Base-by-base conservation (phyloP, 2,329 filamentous ascomycete genomes). In the Colletotrichum agaves region DNA sequence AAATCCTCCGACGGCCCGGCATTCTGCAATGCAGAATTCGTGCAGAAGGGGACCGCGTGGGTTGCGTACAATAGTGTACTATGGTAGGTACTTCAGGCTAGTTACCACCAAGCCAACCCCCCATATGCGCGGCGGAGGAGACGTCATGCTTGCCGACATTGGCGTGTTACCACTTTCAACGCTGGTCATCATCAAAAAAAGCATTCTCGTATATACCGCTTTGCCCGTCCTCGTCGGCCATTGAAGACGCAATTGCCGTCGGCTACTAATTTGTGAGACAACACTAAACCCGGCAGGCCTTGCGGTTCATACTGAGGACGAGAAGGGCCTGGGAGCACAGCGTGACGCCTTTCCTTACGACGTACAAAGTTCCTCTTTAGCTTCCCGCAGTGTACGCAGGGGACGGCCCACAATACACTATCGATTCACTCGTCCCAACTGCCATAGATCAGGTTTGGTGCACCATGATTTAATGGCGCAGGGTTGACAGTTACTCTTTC, bases 341-440 rank as follows among this genome's bases (percentile, higher is more conserved):
- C 47, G 21, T 17, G 33, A 27, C n/a, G 21, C 21, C 60, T 27
- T 43, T 23, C 49, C n/a, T n/a, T 15, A 41, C n/a, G 49, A 33
- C 61, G 44, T 19, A 61, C 62, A 69, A 57, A 66, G 56, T 69
- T 67, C 10, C 19, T 60, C 35, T 21, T 44, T 57, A 57, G 61
- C 61, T 53, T 61, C 41, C 49, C 55, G 52, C 66, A 33, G 31
- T 65, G 41, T 17, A 27, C 23, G 23, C 23, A 4, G 49, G 55
- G 62, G 19, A 49, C 41, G 23, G 35, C 46, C 35, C 44, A 58
- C 8, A 39, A 44, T 39, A 35, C 44, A 33, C 61, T 27, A 27
- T 27, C 23, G 6, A 27, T 5, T 27, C 23, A n/a, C n/a, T n/a
- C n/a, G n/a, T n/a, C n/a, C n/a, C n/a, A n/a, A n/a, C n/a, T n/a